Evolutionary conservation across 2,329 filamentous ascomycete genomes (phyloP), one percentile per base, ranked within the genome.

Genomic region (Colletotrichum sidae): DNA sequence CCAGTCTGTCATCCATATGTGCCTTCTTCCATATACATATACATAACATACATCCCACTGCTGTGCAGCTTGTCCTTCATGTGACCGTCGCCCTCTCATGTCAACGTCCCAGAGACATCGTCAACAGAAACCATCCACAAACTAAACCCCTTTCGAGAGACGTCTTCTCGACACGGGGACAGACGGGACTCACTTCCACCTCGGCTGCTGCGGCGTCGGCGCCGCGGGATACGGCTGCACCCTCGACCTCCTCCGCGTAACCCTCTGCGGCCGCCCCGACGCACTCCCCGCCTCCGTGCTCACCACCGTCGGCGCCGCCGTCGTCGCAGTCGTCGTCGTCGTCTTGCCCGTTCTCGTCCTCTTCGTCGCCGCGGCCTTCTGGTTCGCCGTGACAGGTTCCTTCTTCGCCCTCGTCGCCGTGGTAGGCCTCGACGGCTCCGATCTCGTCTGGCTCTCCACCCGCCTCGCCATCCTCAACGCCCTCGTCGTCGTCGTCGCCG

Each of bases 391-490:
- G 0, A 17, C 50, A 4, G 62, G 38, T 13, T 62, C 57, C 37
- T 45, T 61, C 62, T 62, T 62, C 35, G 39, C 58, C 15, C 52
- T 52, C n/a, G 49, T 49, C 2, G 50, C 41, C 2, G 54, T 52
- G 1, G 61, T 60, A 2, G 62, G 57, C 15, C 58, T 4, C 35
- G 41, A 17, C 11, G 62, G 62, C 47, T 65, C 62, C 3, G 46
- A 52, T 4, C 62, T 37, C 4, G 62, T 65, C 62, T 65, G 57
- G 46, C 62, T 65, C 12, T 65, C 62, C n/a, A 65, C 51, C 25
- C 62, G 47, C n/a, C 62, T 60, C 39, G 52, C 55, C 3, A 37
- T 60, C 37, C 60, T 10, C n/a, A 44, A 25, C 10, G 37, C n/a
- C 9, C 60, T 39, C 11, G 51, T 50, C 3, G 25, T 47, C 2